Percentiles rank a stretch among this genome's conserved stretches.
Evolutionary conservation across 2,329 filamentous ascomycete species (phyloP).

Genomic region (Sarocladiaceae sp.): DNA sequence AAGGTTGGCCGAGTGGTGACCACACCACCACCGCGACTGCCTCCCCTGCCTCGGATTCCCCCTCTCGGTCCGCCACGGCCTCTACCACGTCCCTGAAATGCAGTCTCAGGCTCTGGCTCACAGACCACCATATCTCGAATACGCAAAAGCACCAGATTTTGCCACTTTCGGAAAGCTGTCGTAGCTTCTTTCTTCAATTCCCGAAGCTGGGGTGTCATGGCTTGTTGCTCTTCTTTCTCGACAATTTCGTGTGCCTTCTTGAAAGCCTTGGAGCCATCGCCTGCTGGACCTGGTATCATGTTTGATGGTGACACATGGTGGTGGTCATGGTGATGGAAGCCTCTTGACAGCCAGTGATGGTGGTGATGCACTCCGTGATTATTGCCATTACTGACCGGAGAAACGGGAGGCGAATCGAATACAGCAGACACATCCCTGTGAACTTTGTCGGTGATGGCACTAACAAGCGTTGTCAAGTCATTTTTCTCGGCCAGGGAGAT

Average conservation of each 20-base stretch:
- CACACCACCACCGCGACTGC: conserved; percentile 15
- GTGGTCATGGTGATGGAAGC: conserved; percentile 20
- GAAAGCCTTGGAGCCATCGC: conserved; percentile 17
- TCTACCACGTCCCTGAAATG: conserved; percentile 25
- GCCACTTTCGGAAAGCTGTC: conserved; percentile 76
- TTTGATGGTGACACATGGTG: not conserved
- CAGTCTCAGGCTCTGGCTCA: conserved; percentile 24
- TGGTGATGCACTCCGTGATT: not conserved
- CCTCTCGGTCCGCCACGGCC: conserved; percentile 26
- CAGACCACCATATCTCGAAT: conserved; percentile 63
- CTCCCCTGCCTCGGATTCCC: conserved; percentile 22
- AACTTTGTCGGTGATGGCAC: conserved; percentile 51
- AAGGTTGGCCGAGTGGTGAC: not conserved
- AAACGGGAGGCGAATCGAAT: conserved; percentile 43
- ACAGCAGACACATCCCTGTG: conserved; percentile 45
- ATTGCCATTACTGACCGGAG: conserved; percentile 23
- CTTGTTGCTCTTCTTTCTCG: conserved; percentile 27
- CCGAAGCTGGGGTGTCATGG: conserved; percentile 43
- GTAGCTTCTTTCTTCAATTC: conserved; percentile 69
- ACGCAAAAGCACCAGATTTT: conserved; percentile 63
- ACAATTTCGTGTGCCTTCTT: conserved; percentile 23
- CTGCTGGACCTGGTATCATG: conserved; percentile 10
- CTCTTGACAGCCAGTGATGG: conserved; percentile 30
- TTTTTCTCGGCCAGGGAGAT: conserved; percentile 44
- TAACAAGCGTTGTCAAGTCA: conserved; percentile 48